A percentile compares a stretch with the other conserved stretches of the same genome.
These are phyloP conservation scores for Thymus quinquecostatus DNA, from an alignment of 257 asterid species.

Conservation along the genomic window DNA sequence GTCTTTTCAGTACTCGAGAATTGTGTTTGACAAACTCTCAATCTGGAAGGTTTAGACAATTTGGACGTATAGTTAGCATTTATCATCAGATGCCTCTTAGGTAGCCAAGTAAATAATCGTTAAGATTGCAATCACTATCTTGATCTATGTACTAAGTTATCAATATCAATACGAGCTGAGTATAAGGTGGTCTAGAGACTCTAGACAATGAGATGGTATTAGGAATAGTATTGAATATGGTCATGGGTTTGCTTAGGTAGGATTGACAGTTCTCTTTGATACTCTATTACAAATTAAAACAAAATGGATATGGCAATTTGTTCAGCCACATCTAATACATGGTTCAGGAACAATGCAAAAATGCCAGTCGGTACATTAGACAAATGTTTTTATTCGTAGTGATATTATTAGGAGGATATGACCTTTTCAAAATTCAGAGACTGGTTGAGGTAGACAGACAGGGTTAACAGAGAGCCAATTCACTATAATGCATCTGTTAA, in stretches of 20 bases:
- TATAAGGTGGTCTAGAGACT: constrained; percentile 11
- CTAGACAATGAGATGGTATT: constrained; percentile 6
- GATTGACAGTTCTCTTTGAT: not conserved
- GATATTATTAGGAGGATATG: not conserved
- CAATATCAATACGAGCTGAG: not conserved
- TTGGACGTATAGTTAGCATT: not conserved
- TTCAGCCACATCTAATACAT: not conserved
- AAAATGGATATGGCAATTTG: not conserved
- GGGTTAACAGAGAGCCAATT: not conserved
- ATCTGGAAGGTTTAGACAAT: not conserved
- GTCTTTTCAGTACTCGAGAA: not conserved
- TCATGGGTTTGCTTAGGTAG: not conserved
- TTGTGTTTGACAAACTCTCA: not conserved
- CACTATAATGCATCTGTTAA: constrained; percentile 14
- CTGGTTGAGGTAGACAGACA: not conserved
- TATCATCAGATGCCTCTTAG: not conserved
- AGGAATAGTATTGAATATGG: constrained; percentile 3
- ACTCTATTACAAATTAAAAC: not conserved
- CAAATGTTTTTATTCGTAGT: not conserved
- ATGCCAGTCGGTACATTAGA: not conserved
- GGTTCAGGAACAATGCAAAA: not conserved
- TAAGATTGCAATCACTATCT: not conserved
- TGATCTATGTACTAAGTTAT: not conserved
- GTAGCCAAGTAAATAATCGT: not conserved
- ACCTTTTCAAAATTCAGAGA: not conserved